phyloP scores from a whole-genome alignment of 805 yeast species.

The Nakazawaea ernobii region DNA sequence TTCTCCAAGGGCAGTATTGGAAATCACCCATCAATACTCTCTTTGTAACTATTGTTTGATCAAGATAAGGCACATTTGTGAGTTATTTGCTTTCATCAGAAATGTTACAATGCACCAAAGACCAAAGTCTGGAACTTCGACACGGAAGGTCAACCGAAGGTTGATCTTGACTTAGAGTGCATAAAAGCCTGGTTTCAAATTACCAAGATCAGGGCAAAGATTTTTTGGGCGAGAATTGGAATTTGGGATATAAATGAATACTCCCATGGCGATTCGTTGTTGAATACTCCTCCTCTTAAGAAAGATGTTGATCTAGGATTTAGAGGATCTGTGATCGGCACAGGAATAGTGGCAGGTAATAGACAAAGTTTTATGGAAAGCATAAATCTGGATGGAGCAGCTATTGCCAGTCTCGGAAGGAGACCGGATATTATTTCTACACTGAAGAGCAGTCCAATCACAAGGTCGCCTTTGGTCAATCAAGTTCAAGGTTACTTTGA shows the following conservation, averaged over 20 bases:
- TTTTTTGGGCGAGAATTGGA: slow-evolving; percentile 84
- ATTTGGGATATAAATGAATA: slow-evolving; percentile 49
- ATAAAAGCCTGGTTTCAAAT: slow-evolving; percentile 59
- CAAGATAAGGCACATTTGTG: slow-evolving; percentile 77
- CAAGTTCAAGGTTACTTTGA: slow-evolving; percentile 5
- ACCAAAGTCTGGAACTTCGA: slow-evolving; percentile 54
- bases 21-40: slow-evolving; percentile 46
- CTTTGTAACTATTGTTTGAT: slow-evolving; percentile 78
- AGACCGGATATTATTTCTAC: slow-evolving; percentile 4
- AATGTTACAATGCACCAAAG: slow-evolving; percentile 40
- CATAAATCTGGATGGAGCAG: neutral
- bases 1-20: slow-evolving; percentile 17
- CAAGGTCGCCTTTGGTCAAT: slow-evolving; percentile 1
- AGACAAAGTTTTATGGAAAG: slow-evolving; percentile 11
- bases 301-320: neutral
- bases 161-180: slow-evolving; percentile 13
- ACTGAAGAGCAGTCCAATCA: slow-evolving; percentile 2
- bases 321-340: slow-evolving; percentile 9
- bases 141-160: slow-evolving; percentile 20
- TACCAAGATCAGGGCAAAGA: slow-evolving; percentile 57
- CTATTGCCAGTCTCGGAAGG: slow-evolving; percentile 1
- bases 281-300: neutral
- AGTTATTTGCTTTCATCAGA: slow-evolving; percentile 71
- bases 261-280: neutral
- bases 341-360: slow-evolving; percentile 7